Percentiles rank a stretch among this genome's conserved stretches.
Conservation (phyloP, 2,329 filamentous ascomycete species). For the Orbilia ellipsospora region DNA sequence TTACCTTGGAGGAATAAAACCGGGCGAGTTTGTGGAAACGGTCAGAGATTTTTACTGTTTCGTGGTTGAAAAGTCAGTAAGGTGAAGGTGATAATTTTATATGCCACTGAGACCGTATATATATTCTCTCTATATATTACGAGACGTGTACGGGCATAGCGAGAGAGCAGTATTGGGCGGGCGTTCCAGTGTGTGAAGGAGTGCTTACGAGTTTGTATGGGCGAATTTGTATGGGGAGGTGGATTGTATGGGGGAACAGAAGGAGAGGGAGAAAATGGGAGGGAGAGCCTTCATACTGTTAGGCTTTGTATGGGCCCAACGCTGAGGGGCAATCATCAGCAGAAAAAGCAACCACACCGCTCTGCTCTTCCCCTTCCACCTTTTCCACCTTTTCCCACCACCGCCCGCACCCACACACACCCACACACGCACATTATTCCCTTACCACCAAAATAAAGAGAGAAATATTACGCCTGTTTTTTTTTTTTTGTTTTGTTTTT, state of each 20-base stretch:
- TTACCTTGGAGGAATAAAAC: conserved; percentile 51
- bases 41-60: background rate
- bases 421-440: background rate
- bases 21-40: conserved; percentile 20
- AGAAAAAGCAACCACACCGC: conserved; percentile 42
- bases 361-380: background rate
- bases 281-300: conserved; percentile 34
- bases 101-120: too few relatives aligned
- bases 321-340: conserved; percentile 41
- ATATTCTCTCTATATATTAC: conserved; percentile 7
- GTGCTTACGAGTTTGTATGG: conserved; percentile 54
- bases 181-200: conserved; percentile 10
- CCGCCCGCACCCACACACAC: background rate
- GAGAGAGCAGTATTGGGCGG: conserved; percentile 1
- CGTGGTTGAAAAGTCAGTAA: background rate
- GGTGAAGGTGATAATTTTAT: background rate
- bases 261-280: conserved; percentile 40
- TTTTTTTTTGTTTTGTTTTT: conserved; percentile 7
- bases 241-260: conserved; percentile 50
- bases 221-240: conserved; percentile 51
- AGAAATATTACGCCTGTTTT: conserved; percentile 43
- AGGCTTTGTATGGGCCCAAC: conserved; percentile 43
- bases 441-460: conserved; percentile 18
- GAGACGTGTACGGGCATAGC: conserved; percentile 2
- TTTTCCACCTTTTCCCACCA: background rate